These are phyloP conservation scores for Claviceps cyperi DNA, from an alignment of 2,329 filamentous ascomycete species.

Conservation along the genomic window DNA sequence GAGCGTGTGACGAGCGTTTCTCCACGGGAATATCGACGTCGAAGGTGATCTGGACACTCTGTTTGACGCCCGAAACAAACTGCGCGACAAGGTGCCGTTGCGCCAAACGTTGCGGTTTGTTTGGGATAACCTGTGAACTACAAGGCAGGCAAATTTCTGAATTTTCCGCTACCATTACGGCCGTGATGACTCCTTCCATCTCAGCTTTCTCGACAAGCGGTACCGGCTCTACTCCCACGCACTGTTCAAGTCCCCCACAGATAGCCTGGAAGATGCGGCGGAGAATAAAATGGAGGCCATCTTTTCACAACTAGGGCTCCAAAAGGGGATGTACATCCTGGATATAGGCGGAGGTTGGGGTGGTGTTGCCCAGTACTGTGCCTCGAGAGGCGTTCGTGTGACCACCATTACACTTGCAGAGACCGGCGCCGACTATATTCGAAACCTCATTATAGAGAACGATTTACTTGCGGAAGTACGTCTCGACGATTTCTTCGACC, in stretches of 20 bases:
- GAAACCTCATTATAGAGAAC: not conserved
- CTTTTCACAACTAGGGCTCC: not conserved
- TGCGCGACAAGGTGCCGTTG: slow-evolving; percentile 2
- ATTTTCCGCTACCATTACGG: not conserved
- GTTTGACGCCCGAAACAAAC: not conserved
- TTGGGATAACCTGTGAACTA: not conserved
- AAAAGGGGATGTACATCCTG: not conserved
- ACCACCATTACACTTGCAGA: not conserved
- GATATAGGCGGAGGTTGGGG: slow-evolving; percentile 3
- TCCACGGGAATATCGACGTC: slow-evolving; percentile 3
- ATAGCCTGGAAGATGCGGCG: not conserved
- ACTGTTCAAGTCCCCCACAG: not conserved
- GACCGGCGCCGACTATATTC: not conserved
- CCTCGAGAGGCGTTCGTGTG: slow-evolving; percentile 1
- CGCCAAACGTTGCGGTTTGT: slow-evolving; percentile 1
- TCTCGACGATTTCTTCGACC: slow-evolving; percentile 2
- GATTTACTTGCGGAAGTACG: not conserved
- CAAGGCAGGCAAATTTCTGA: not conserved
- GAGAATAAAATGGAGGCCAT: slow-evolving; percentile 1
- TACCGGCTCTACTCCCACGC: slow-evolving; percentile 1
- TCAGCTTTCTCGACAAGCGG: not conserved
- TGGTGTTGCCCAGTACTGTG: slow-evolving; percentile 1
- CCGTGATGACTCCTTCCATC: not conserved
- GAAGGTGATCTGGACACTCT: not conserved
- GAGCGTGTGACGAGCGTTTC: not conserved